Base-by-base conservation (phyloP, 768 basidiomycete species). In the Trametes villosa region DNA sequence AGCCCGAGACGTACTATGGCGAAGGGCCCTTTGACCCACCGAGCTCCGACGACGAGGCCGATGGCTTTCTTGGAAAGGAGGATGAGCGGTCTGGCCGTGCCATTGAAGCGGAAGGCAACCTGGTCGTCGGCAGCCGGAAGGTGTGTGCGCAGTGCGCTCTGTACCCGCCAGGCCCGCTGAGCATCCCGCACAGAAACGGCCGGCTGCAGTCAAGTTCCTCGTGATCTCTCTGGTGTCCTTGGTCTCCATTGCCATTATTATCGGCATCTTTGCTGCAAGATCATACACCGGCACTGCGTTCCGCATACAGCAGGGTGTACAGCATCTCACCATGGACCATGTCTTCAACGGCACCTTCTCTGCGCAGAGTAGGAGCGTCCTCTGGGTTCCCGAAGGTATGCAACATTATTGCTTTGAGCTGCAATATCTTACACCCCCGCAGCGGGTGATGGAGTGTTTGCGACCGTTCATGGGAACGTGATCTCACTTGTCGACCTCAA, bases 381-480 rank as follows among this genome's bases (percentile, higher is more conserved):
- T 86, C 44, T 99, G 97, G 97, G 88, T 98, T 29, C 86, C 89
- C 9, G 95, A 97, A 84, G 96, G 96, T 94, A 63, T 18, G 34
- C 26, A 22, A 7, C 18, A 18, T 45, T 12, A 1, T 48, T 4
- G 6, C 12, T 44, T 20, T 24, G 22, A 44, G n/a, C 42, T 24
- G 22, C 44, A 17, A 33, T 34, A 13, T 15, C 15, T 24, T 12
- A 24, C 24, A 2, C 9, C 24, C 38, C 33, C 22, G 24, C 31
- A 97, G 97, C 96, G 66, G 94, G 93, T 0, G 97, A 99, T 71
- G 97, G 97, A 0, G 92, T 97, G 1, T 97, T 88, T 76, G 91
- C 91, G 7, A 77, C 84, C 1, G 75, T 75, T 22, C 76, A 85
- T 48, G 76, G 83, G 27, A 86, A 84, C 13, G 79, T 81, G 54